Evolutionary conservation across 345 rosid species (phyloP), one percentile per base, ranked within the genome.

Genomic region (Alliaria petiolata): DNA sequence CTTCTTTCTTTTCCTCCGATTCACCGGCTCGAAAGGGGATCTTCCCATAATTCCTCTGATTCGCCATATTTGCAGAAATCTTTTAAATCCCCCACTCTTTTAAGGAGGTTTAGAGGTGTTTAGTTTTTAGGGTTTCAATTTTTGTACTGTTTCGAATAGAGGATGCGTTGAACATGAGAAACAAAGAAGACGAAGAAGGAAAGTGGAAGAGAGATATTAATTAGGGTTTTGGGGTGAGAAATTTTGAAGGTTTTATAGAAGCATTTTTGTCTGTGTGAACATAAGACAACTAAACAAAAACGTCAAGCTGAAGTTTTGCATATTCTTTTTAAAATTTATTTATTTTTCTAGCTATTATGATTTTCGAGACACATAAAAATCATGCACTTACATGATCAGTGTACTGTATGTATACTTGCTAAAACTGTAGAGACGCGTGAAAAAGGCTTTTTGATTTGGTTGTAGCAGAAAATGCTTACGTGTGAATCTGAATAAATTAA

Each of bases 31-130:
- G 56, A 64, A 75, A 59, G 35, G 85, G 73, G 64, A 85, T 83
- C 79, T 89, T 87, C 81, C 89, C 90, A 67, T 69, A 15, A 62
- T 67, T 58, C 20, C 70, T 66, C 65, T n/a, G 79, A 81, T 89
- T 88, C 83, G 83, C 81, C 78, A 77, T 16, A 15, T 63, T 53
- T 69, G 36, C 8, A 54, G 55, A 40, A 22, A 52, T 16, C 3
- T 35, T 28, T 14, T 2, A 9, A 68, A 44, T 9, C 11, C 4
- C 26, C 13, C 4, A 36, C 19, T 34, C 8, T 60, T 30, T 15
- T 51, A 15, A 15, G 46, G 22, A 30, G 44, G 30, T 39, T n/a
- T 46, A n/a, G 22, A 45, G 11, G 33, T 4, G 19, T 26, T 2
- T 38, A 45, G 31, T 28, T 6, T 63, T 46, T 63, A 44, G 49